Base-by-base conservation (phyloP, 441 rosid genomes). In the Omphalea diandra region DNA sequence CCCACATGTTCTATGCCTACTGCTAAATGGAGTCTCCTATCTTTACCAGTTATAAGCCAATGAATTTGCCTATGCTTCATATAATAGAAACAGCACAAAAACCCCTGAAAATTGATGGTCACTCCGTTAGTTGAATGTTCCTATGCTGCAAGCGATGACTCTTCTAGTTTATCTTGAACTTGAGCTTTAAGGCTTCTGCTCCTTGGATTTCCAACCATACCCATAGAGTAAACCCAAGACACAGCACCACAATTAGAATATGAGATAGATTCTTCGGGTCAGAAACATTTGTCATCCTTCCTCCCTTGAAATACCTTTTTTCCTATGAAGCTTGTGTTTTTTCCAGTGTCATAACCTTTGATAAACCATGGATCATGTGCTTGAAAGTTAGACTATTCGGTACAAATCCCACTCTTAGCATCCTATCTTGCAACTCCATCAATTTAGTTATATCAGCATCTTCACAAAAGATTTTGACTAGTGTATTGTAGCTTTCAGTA, bases 321-420 rank as follows among this genome's bases (percentile, higher is more conserved):
- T 67, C 75, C 20, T 53, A 50, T 38, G 52, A 47, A 55, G 49
- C 33, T 70, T 75, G 6, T 24, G 38, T 41, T 75, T n/a, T 68
- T 10, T 75, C 71, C 35, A 65, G 20, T 63, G 43, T 17, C 65
- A 6, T 59, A 17, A 71, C 60, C 47, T 73, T 80, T 70, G 60
- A 56, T 55, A 84, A 78, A 29, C 83, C 80, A 63, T 80, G 80
- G 55, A 91, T 84, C 75, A 87, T 75, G 69, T 85, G 74, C 78
- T 81, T 87, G 85, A 84, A 88, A 56, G 86, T 83, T 29, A 77
- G 69, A 20, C 76, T 75, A 71, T 85, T 85, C 32, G 93, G 96
- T 59, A 79, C 82, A 82, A 84, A 87, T 26, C 97, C 97, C 53
- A 90, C 44, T 79, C 79, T 88, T 80, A 82, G 55, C 81, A 88